Conservation (phyloP, 495 filamentous ascomycete genomes). For the Podospora sp. region DNA sequence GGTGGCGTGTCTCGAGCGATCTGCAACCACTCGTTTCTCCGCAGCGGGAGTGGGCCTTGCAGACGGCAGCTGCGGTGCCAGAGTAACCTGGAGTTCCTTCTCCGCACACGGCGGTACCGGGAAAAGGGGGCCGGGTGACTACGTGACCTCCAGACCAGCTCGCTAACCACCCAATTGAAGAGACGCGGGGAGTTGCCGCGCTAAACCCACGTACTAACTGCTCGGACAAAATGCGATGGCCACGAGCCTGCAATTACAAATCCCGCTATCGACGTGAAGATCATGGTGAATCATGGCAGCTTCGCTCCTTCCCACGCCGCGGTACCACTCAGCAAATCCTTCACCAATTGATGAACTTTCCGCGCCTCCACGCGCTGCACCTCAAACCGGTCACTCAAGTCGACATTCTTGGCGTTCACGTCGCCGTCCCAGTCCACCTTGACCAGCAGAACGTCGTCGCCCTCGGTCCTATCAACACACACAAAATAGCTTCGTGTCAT, state of each 20-base stretch:
- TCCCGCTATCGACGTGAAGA: too few relatives aligned
- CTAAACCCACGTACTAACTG: neutral
- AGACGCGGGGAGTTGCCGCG: neutral
- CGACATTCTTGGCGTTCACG: neutral
- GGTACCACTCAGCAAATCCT: too few relatives aligned
- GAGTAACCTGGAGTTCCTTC: neutral
- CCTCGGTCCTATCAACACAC: neutral
- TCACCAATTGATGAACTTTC: too few relatives aligned
- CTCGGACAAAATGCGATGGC: neutral
- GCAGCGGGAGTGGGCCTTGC: neutral
- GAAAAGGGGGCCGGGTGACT: neutral
- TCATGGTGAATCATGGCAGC: too few relatives aligned
- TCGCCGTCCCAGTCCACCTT: neutral
- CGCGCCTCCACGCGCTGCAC: too few relatives aligned
- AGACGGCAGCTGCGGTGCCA: neutral
- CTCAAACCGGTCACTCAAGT: neutral
- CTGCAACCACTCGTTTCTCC: neutral
- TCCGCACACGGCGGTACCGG: neutral
- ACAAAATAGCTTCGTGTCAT: neutral
- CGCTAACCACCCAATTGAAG: neutral
- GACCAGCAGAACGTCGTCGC: neutral
- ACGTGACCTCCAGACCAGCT: neutral
- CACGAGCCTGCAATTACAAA: too few relatives aligned
- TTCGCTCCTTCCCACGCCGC: too few relatives aligned
- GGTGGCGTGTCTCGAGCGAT: neutral